Evolutionary conservation across 306 rosid species (phyloP), one percentile per base, ranked within the genome.

Genomic region (Abrus precatorius): DNA sequence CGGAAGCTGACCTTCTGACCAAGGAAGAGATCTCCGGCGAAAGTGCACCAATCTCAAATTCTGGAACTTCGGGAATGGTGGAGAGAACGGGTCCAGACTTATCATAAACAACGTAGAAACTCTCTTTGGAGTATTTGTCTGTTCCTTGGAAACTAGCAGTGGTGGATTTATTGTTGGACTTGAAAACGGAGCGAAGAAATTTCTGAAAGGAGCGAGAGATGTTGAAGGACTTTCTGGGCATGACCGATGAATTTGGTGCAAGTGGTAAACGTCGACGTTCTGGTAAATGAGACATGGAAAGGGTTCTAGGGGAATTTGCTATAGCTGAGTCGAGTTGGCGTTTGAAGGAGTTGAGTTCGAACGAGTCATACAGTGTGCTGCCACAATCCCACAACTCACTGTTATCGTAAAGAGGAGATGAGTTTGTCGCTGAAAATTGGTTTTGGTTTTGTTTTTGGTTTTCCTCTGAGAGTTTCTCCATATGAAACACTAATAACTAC

Each of bases 291-390:
- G 99, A 88, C 97, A 95, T 95, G 41, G 97, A 93, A 57, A 90
- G 30, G 32, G 91, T 86, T 76, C 91, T 86, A 0, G 87, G 74
- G 57, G 88, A 72, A 50, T 73, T 62, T 1, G 65, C 72, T n/a
- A 95, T 91, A 12, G 93, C 97, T 0, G 94, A 92, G 75, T 95
- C 88, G 32, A 95, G 90, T 60, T 90, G 92, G 74, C 93, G 90
- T 28, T 89, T 85, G 80, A 95, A 89, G 13, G 94, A 92, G 81
- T 93, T 86, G 84, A 91, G 93, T 83, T 95, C 99, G 78, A 92
- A 91, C 2, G 97, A 93, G 79, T 92, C 99, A 57, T 95, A 95
- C 10, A 95, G 97, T 1, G 97, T 59, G 88, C 97, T 95, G 2
- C 94, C 98, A 80, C 98, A 92, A 63, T 95, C 98, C 98, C 98